Base-by-base conservation (phyloP, 208 protist species). In the Trypanosoma congolense region DNA sequence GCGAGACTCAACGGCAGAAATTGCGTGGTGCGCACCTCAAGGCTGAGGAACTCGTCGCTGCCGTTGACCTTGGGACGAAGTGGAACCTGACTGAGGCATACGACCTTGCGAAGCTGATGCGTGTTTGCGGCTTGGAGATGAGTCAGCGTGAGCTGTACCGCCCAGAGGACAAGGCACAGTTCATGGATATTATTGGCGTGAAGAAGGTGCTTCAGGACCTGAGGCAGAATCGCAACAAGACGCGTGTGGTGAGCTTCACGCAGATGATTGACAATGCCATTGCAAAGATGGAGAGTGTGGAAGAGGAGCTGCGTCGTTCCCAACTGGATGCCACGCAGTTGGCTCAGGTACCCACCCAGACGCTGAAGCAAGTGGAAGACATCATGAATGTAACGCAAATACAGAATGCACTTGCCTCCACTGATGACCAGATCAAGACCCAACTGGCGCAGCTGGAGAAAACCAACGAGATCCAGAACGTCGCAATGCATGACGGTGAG, bases 51-150 rank as follows among this genome's bases (percentile, higher is more conserved):
- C 71, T 90, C 56, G 55, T 90, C 26, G 63, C 75, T 16, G 53
- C 73, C 3, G 82, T 90, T 12, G 82, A 90, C 57, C 63, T 79
- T 6, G 82, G 82, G n/a, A 90, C 82, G 24, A 86, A 87, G 62
- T 90, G 82, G 79, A 84, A 82, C 54, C 78, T 90, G 55, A 81
- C 68, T 46, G 78, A 90, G 73, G 76, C 78, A 42, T 90, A 90
- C 65, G 82, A 90, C 74, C 60, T 87, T 4, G 73, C 71, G 48
- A 90, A 90, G 72, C 74, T 90, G 65, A 90, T 90, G 82, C 64
- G 72, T 28, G 72, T 79, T 66, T 79, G 72, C 43, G 72, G 72
- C 28, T 58, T 79, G 9, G 79, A 87, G 54, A 79, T 87, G 75
- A 70, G 65, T 26, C 70, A 80, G 61, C 75, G 75, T 25, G 79